A percentile compares a stretch with the other conserved stretches of the same genome.
phyloP scores from a whole-genome alignment of 1,284 basidiomycete genomes.

The Melampsora larici-populina region DNA sequence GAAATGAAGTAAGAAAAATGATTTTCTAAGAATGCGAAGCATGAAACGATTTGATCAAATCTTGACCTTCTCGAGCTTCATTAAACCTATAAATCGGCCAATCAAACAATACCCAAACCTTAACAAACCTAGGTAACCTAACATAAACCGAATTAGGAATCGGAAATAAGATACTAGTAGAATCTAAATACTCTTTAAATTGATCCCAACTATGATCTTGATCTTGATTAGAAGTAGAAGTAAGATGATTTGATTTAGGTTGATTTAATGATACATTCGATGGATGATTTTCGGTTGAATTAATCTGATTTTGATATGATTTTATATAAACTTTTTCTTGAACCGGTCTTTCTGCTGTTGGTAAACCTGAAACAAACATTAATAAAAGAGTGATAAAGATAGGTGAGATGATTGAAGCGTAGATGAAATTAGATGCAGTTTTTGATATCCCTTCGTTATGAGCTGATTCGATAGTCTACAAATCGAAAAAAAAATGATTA shows the following conservation, averaged over 20 bases:
- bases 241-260: neutral
- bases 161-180: constrained; percentile 67
- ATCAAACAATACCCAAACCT: constrained; percentile 64
- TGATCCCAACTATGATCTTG: constrained; percentile 50
- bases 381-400: constrained; percentile 54
- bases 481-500: no score
- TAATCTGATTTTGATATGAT: constrained; percentile 58
- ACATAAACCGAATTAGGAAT: constrained; percentile 64
- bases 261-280: constrained; percentile 44
- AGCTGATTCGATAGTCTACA: neutral
- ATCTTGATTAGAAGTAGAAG: constrained; percentile 40
- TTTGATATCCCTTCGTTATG: constrained; percentile 7
- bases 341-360: constrained; percentile 68
- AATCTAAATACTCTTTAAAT: constrained; percentile 50
- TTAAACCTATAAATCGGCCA: constrained; percentile 65
- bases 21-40: no score
- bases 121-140: constrained; percentile 61
- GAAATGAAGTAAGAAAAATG: no score
- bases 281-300: constrained; percentile 17
- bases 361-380: constrained; percentile 68
- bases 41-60: no score
- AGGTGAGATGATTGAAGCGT: constrained; percentile 49
- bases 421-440: neutral
- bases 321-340: constrained; percentile 66
- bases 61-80: constrained; percentile 53